phyloP scores from a whole-genome alignment of 2,329 filamentous ascomycete species.

The Nannizzia gypsea region DNA sequence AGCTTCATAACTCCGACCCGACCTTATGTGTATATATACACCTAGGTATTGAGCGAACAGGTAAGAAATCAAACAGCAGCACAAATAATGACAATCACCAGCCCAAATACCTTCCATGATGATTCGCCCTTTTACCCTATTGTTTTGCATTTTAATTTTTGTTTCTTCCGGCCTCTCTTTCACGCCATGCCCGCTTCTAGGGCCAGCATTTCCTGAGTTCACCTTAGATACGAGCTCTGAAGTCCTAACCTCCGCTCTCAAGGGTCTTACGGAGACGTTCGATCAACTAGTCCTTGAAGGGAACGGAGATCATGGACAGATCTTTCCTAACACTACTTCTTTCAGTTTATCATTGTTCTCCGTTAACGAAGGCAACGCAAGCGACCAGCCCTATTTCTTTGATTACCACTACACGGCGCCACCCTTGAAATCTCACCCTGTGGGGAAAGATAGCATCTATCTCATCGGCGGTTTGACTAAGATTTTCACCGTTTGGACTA shows the following conservation, averaged over 20 bases:
- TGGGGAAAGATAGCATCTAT: conserved; percentile 26
- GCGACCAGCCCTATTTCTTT: conserved; percentile 15
- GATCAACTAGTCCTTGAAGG: neutral
- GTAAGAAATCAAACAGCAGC: neutral
- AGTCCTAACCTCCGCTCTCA: conserved; percentile 4
- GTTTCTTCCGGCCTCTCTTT: conserved; percentile 7
- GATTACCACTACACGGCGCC: conserved; percentile 16
- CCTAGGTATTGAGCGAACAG: neutral
- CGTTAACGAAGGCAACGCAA: conserved; percentile 11
- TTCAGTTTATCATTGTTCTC: conserved; percentile 20
- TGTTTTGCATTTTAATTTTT: neutral
- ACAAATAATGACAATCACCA: neutral
- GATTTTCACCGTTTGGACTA: conserved; percentile 34
- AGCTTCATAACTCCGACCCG: neutral
- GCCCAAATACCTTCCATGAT: neutral
- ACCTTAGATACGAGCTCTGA: conserved; percentile 10
- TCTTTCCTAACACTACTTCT: conserved; percentile 15
- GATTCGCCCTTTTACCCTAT: neutral
- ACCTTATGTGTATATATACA: neutral
- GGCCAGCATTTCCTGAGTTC: conserved; percentile 13
- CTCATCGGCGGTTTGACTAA: conserved; percentile 37
- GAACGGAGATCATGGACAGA: conserved; percentile 12
- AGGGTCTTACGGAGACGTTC: neutral
- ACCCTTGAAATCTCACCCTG: neutral
- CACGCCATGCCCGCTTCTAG: conserved; percentile 18